phyloP scores from a whole-genome alignment of 2,329 filamentous ascomycete species.

The Teratosphaeria gauchensis region DNA sequence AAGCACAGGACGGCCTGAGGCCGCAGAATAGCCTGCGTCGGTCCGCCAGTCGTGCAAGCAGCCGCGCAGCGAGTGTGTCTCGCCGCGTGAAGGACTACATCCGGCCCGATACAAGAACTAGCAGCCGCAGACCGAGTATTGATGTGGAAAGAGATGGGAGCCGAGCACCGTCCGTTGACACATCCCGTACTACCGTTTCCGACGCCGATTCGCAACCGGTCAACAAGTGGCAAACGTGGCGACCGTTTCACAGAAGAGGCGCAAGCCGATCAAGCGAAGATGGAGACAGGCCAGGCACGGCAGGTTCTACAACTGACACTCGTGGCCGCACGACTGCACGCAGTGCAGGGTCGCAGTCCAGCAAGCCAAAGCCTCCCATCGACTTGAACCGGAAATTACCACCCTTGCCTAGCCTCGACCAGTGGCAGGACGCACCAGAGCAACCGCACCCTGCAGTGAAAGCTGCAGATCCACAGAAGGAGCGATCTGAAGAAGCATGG shows the following conservation, averaged over 20 bases:
- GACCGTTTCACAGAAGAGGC: conserved; percentile 3
- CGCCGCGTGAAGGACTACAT: conserved; percentile 34
- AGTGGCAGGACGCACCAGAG: conserved; percentile 20
- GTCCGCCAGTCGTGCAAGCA: conserved; percentile 1
- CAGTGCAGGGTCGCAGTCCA: not conserved
- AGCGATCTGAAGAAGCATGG: not conserved
- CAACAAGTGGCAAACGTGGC: conserved; percentile 6
- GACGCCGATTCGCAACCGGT: conserved; percentile 1
- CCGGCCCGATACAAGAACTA: conserved; percentile 22
- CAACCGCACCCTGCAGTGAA: not conserved
- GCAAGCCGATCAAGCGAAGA: conserved; percentile 1
- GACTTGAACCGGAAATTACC: conserved; percentile 40
- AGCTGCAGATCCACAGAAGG: not conserved
- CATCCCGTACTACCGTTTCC: conserved; percentile 13
- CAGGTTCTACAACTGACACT: conserved; percentile 2
- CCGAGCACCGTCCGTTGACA: conserved; percentile 15
- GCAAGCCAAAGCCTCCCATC: conserved; percentile 11
- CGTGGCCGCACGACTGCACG: conserved; percentile 2
- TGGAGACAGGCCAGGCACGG: conserved; percentile 3
- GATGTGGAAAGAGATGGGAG: conserved; percentile 12
- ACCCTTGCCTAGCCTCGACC: conserved; percentile 37
- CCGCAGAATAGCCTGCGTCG: not conserved
- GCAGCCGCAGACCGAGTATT: conserved; percentile 17
- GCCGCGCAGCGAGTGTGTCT: conserved; percentile 1
- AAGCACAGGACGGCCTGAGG: not conserved